phyloP scores from a whole-genome alignment of 345 rosid genomes.

The Eucalyptus regnans region DNA sequence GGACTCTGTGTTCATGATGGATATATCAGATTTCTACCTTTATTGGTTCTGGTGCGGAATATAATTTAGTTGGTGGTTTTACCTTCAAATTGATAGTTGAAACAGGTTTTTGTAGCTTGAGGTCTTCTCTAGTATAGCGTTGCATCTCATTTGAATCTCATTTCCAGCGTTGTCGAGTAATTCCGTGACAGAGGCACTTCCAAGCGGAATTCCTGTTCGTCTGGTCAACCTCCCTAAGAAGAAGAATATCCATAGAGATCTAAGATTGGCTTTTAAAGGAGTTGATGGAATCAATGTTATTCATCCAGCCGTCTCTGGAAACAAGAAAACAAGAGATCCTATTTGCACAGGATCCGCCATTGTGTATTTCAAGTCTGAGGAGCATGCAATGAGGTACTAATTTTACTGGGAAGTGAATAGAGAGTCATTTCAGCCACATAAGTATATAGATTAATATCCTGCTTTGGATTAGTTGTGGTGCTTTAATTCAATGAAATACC shows the following conservation, averaged over 20 bases:
- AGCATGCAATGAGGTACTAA: constrained; percentile 57
- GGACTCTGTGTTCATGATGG: neutral
- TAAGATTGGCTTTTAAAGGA: constrained; percentile 53
- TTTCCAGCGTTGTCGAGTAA: neutral
- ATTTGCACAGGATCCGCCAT: constrained; percentile 70
- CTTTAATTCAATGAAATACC: neutral
- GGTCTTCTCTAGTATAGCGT: neutral
- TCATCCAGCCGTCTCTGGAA: constrained; percentile 71
- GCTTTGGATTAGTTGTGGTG: neutral
- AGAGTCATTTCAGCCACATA: neutral
- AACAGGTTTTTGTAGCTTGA: neutral
- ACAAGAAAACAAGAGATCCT: constrained; percentile 84
- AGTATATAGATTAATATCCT: neutral
- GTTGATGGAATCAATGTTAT: constrained; percentile 46
- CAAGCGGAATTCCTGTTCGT: constrained; percentile 43
- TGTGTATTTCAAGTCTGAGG: constrained; percentile 57
- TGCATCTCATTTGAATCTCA: neutral
- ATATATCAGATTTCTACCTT: neutral
- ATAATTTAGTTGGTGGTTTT: neutral
- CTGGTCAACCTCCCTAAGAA: constrained; percentile 78
- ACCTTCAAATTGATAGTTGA: neutral
- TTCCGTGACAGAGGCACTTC: constrained; percentile 29
- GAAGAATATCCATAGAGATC: constrained; percentile 80
- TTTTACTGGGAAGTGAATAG: neutral
- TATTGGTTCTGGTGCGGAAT: neutral